Evolutionary conservation across 345 rosid species (phyloP).

Genomic region (Corchorus olitorius): DNA sequence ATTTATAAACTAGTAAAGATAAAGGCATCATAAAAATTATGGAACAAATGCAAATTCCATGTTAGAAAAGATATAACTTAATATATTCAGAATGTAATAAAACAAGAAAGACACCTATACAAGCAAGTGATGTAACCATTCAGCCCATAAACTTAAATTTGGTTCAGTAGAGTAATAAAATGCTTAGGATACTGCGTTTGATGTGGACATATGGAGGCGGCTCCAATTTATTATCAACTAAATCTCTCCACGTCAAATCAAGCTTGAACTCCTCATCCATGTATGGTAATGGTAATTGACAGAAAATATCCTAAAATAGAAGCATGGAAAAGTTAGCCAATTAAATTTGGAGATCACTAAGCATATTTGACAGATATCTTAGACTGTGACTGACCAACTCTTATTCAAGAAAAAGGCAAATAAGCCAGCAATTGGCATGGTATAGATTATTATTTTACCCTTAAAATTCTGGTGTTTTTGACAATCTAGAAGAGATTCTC

Average conservation of each 20-base stretch:
- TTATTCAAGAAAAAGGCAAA: neutral
- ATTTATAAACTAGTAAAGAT: neutral
- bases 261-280: constrained; percentile 84
- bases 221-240: constrained; percentile 56
- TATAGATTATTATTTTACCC: neutral
- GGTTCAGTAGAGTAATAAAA: constrained; percentile 12
- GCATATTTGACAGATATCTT: constrained; percentile 4
- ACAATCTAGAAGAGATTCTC: neutral
- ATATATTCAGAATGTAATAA: neutral
- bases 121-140: neutral
- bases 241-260: constrained; percentile 61
- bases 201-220: constrained; percentile 88
- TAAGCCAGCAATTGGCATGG: neutral
- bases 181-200: constrained; percentile 86
- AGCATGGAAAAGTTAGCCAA: constrained; percentile 24
- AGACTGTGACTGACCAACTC: neutral
- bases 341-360: constrained; percentile 7
- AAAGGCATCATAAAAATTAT: neutral
- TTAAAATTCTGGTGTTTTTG: neutral
- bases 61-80: neutral
- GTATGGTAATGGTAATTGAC: constrained; percentile 80
- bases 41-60: neutral
- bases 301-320: constrained; percentile 63
- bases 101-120: neutral
- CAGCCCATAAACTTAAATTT: constrained; percentile 10